Conservation (phyloP, 495 filamentous ascomycete species). For the Aspergillus baeticus region DNA sequence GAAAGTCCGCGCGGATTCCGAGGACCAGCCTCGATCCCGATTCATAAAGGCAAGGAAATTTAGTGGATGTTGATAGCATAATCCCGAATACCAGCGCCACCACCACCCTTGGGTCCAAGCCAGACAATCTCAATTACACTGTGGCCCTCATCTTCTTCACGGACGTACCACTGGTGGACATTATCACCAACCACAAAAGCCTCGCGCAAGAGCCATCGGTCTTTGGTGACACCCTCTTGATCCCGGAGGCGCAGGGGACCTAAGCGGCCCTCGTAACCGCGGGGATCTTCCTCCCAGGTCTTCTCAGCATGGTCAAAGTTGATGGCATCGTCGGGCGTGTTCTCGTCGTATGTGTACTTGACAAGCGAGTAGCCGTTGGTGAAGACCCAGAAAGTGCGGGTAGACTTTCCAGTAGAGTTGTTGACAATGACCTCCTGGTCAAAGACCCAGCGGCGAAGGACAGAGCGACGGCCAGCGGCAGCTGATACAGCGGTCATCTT, state of each 20-base stretch:
- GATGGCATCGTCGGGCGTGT: constrained; percentile 42
- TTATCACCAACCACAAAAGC: constrained; percentile 45
- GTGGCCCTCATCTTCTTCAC: constrained; percentile 46
- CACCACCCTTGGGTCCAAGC: constrained; percentile 47
- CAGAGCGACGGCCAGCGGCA: constrained; percentile 58
- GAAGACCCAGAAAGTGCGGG: constrained; percentile 53
- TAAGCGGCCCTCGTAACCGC: constrained; percentile 51
- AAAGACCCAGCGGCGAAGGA: constrained; percentile 62
- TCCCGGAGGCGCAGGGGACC: constrained; percentile 50
- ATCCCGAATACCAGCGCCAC: constrained; percentile 39
- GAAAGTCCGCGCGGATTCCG: constrained; percentile 22
- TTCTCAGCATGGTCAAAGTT: constrained; percentile 59
- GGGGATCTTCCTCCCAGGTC: constrained; percentile 56
- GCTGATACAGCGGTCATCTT: constrained; percentile 56
- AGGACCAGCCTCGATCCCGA: constrained; percentile 28
- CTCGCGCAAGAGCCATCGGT: constrained; percentile 45
- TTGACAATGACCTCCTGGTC: constrained; percentile 49
- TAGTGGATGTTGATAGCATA: constrained; percentile 19
- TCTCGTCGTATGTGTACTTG: constrained; percentile 50
- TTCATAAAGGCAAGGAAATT: constrained; percentile 7
- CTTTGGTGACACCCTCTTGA: constrained; percentile 42
- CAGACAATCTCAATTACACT: constrained; percentile 51
- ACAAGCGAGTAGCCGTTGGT: constrained; percentile 63
- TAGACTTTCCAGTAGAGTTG: constrained; percentile 35
- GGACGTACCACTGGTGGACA: constrained; percentile 48